Percentiles rank a stretch among this genome's conserved stretches.
Evolutionary conservation across 768 basidiomycete species (phyloP).

Genomic region (Mycena floridula): DNA sequence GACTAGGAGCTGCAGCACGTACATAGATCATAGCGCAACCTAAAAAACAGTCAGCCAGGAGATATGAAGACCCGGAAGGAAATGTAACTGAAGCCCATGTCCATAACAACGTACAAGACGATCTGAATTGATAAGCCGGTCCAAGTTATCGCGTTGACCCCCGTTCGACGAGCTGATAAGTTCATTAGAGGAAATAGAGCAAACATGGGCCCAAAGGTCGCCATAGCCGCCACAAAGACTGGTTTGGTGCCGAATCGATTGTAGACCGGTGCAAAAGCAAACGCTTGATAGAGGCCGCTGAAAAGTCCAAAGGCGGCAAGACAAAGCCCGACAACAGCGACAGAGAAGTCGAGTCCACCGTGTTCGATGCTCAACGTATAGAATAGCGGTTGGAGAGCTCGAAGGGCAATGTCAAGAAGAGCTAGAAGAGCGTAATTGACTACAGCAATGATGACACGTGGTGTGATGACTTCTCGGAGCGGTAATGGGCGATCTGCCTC

Average conservation of each 20-base stretch:
- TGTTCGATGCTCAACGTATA: conserved; percentile 46
- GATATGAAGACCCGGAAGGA: too few species aligned
- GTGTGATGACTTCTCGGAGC: conserved; percentile 4
- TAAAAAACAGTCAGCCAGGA: neutral
- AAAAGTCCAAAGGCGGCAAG: conserved; percentile 45
- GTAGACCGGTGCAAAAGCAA: conserved; percentile 25
- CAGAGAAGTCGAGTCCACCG: conserved; percentile 53
- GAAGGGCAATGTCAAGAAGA: conserved; percentile 20
- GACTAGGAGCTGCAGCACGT: conserved; percentile 47
- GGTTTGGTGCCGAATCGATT: conserved; percentile 48
- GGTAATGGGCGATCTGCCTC: neutral
- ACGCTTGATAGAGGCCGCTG: conserved; percentile 47
- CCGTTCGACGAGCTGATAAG: conserved; percentile 26
- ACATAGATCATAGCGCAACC: conserved; percentile 37
- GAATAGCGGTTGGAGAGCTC: conserved; percentile 43
- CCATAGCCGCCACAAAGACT: conserved; percentile 40
- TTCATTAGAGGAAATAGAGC: conserved; percentile 47
- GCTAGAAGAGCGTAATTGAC: conserved; percentile 3
- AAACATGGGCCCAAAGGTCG: conserved; percentile 36
- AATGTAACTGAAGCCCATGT: conserved; percentile 24
- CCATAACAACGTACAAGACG: conserved; percentile 21
- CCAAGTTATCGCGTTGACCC: conserved; percentile 21
- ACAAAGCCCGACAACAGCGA: conserved; percentile 47
- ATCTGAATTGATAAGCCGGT: conserved; percentile 20
- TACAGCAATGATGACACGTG: conserved; percentile 2